Percentiles rank a stretch among this genome's conserved stretches.
Evolutionary conservation across 495 filamentous ascomycete genomes (phyloP).

Genomic region (Lophiostoma macrostomum): DNA sequence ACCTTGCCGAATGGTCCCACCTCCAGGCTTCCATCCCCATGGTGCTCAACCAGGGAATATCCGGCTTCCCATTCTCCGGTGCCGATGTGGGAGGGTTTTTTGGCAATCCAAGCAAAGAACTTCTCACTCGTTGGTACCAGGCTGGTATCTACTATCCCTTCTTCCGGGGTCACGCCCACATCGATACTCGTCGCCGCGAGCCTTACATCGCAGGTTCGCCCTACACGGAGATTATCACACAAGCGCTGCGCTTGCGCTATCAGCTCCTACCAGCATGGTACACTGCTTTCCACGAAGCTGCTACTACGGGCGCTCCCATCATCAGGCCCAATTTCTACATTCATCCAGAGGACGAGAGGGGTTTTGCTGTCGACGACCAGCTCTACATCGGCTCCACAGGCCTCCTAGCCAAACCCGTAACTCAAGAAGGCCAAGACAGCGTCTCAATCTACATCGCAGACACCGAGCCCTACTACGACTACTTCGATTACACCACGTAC

Average conservation of each 20-base stretch:
- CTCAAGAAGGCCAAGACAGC: conserved; percentile 66
- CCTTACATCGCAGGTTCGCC: conserved; percentile 86
- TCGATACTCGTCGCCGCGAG: conserved; percentile 89
- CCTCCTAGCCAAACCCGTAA: conserved; percentile 83
- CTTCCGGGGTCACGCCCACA: conserved; percentile 97
- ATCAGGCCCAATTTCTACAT: conserved; percentile 88
- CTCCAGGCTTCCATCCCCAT: conserved; percentile 83
- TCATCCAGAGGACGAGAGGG: conserved; percentile 80
- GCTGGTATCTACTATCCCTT: conserved; percentile 97
- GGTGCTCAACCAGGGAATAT: conserved; percentile 86
- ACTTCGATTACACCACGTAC: conserved; percentile 78
- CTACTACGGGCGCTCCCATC: conserved; percentile 78
- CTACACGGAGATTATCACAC: conserved; percentile 78
- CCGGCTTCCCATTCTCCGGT: conserved; percentile 90
- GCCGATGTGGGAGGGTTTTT: conserved; percentile 99
- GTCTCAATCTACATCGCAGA: conserved; percentile 84
- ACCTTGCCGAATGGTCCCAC: conserved; percentile 90
- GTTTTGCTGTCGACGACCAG: conserved; percentile 87
- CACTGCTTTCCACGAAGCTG: conserved; percentile 89
- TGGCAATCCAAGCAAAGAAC: conserved; percentile 87
- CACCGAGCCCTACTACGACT: conserved; percentile 86
- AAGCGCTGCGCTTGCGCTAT: conserved; percentile 85
- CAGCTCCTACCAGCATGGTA: conserved; percentile 92
- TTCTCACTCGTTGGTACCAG: conserved; percentile 94
- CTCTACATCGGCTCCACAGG: conserved; percentile 86